Percentiles rank a stretch among this genome's conserved stretches.
Conservation (phyloP, 2,329 filamentous ascomycete genomes). For the Cercospora berteroae region DNA sequence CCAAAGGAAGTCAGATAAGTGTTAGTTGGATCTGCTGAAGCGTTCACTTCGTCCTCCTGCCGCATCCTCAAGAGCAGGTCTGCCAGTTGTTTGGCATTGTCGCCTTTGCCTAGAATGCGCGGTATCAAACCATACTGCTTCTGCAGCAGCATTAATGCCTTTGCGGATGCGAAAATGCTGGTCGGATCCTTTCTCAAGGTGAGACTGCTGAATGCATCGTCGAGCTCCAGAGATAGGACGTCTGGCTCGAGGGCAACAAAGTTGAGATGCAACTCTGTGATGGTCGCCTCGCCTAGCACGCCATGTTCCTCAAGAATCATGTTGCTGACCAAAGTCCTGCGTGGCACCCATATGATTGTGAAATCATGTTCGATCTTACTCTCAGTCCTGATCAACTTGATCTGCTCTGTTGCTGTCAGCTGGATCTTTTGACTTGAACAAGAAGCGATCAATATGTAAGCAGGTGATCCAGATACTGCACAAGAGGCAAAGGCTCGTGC, state of each 20-base stretch:
- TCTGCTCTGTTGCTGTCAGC: constrained; percentile 64
- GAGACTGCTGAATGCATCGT: constrained; percentile 81
- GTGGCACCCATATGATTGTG: constrained; percentile 92
- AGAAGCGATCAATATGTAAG: constrained; percentile 51
- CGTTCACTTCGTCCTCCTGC: constrained; percentile 72
- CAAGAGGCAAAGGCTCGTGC: constrained; percentile 25
- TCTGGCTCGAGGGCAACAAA: constrained; percentile 93
- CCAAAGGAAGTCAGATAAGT: constrained; percentile 58
- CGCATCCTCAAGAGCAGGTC: constrained; percentile 88
- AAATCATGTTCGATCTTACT: constrained; percentile 92
- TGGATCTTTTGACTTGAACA: constrained; percentile 1
- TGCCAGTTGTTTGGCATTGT: constrained; percentile 84
- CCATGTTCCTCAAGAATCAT: constrained; percentile 89
- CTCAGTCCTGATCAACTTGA: constrained; percentile 83
- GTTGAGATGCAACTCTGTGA: constrained; percentile 80
- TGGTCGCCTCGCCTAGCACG: constrained; percentile 86
- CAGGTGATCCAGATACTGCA: constrained; percentile 39
- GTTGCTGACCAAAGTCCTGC: constrained; percentile 87
- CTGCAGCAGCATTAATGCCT: constrained; percentile 91
- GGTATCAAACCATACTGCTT: constrained; percentile 90
- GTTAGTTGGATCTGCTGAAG: constrained; percentile 39
- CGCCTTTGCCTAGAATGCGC: constrained; percentile 89
- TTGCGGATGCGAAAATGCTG: constrained; percentile 82
- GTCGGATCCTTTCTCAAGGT: constrained; percentile 90
- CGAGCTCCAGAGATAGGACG: constrained; percentile 83